Evolutionary conservation across 306 rosid species (phyloP).

Genomic region (Luffa aegyptiaca): DNA sequence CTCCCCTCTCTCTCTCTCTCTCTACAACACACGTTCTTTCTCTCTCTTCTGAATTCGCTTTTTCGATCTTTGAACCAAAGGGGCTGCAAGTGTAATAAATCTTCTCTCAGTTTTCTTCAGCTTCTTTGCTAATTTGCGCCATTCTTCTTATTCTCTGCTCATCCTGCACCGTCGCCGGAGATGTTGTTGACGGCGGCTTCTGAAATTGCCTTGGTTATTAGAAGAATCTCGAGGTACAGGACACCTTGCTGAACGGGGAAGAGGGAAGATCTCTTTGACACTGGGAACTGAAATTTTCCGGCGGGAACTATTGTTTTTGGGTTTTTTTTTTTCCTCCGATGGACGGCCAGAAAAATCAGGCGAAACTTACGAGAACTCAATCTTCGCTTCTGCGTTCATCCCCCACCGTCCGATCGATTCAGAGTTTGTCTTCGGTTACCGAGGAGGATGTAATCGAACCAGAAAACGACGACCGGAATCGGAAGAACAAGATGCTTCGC

Average conservation of each 20-base stretch:
- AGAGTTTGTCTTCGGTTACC: constrained; percentile 62
- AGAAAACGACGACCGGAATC: constrained; percentile 30
- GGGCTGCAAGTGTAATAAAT: not conserved
- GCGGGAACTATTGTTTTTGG: not conserved
- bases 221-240: not conserved
- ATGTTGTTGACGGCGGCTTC: not conserved
- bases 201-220: not conserved
- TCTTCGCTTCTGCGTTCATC: constrained; percentile 84
- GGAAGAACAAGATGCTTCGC: constrained; percentile 16
- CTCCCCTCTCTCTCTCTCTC: constrained; percentile 20
- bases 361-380: constrained; percentile 75
- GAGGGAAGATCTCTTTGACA: constrained; percentile 17
- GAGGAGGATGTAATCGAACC: constrained; percentile 30
- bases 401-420: constrained; percentile 85
- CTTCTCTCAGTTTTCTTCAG: not conserved
- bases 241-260: not conserved
- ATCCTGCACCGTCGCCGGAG: not conserved
- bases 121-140: constrained; percentile 10
- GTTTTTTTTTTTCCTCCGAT: constrained; percentile 15
- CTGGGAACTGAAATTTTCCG: constrained; percentile 12
- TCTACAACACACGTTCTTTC: not conserved
- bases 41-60: not conserved
- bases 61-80: not conserved
- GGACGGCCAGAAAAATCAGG: constrained; percentile 66
- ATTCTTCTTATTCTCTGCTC: not conserved